Base-by-base conservation (phyloP, 805 yeast species). In the Blastobotrys chiropterorum region DNA sequence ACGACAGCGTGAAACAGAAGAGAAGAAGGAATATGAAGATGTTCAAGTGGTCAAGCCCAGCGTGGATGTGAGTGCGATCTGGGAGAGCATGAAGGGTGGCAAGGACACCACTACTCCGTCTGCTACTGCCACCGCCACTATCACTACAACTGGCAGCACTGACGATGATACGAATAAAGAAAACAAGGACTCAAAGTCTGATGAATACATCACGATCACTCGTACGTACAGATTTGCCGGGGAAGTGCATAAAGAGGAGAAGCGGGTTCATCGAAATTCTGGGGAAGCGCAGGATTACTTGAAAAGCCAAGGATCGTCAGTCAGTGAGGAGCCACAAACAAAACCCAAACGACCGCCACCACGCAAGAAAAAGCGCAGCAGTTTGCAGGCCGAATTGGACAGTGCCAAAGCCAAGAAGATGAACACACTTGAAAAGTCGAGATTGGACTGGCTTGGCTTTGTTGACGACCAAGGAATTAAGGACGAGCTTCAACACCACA, bases 361-460 rank as follows among this genome's bases (percentile, higher is more conserved):
- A n/a, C 60, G 59, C 11, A 65, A 55, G 47, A 89, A 86, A 63
- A 75, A 96, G 57, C 84, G 86, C 2, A 82, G 92, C 21, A 69
- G 88, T 30, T 70, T 90, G 5, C 90, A 86, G 64, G 87, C 84
- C 52, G 90, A 90, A 38, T 77, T 89, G 45, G 72, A 80, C 44
- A 77, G 83, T 8, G 75, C 86, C 2, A 80, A 84, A 56, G 82
- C 85, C 59, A 81, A 87, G 31, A 92, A 89, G 65, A 74, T 94
- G 55, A 86, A 95, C 20, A 94, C 99, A 0, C 72, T 94, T 57
- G 98, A 94, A 65, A 94, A 94, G 68, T 86, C 96, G 0, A 75
- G 95, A 56, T 74, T 94, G 48, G 99, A 94, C 68, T 94, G 98
- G 96, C 95, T 95, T 0, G 81, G 86, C 46, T 90, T 86, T 69